phyloP scores from a whole-genome alignment of 257 asterid species.

The Lavandula angustifolia region DNA sequence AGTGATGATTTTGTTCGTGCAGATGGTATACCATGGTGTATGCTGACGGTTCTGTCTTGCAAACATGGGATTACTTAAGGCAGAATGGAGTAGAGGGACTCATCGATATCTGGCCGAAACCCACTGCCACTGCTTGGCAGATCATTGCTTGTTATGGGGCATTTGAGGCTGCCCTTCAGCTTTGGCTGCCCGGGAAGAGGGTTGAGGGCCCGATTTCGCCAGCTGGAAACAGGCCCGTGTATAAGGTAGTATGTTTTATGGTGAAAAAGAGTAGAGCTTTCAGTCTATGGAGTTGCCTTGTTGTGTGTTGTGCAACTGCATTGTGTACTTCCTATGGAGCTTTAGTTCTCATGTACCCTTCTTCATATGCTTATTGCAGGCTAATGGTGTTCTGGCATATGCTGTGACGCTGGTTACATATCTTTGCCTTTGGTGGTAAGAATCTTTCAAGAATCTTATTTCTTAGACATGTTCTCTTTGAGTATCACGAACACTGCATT shows the following conservation, averaged over 20 bases:
- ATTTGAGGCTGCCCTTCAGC: conserved; percentile 93
- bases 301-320: neutral
- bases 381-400: conserved; percentile 84
- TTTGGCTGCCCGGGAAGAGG: conserved; percentile 77
- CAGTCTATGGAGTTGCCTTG: neutral
- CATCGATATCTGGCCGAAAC: conserved; percentile 76
- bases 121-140: conserved; percentile 72
- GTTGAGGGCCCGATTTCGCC: conserved; percentile 94
- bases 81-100: conserved; percentile 75
- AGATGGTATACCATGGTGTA: conserved; percentile 99
- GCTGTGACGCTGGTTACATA: conserved; percentile 71
- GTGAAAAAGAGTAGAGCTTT: conserved; percentile 17
- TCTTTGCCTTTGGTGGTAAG: conserved; percentile 92
- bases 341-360: conserved; percentile 19
- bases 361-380: conserved; percentile 52
- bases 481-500: neutral
- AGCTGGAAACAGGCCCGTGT: conserved; percentile 78
- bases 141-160: conserved; percentile 75
- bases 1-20: conserved; percentile 35
- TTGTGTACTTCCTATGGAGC: too few species aligned
- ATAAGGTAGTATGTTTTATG: conserved; percentile 58
- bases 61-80: conserved; percentile 60
- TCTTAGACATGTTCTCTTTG: conserved; percentile 8
- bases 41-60: conserved; percentile 85
- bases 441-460: conserved; percentile 22